These are phyloP conservation scores for Scheffersomyces segobiensis DNA, from an alignment of 1,139 yeast genomes.

Conservation along the genomic window DNA sequence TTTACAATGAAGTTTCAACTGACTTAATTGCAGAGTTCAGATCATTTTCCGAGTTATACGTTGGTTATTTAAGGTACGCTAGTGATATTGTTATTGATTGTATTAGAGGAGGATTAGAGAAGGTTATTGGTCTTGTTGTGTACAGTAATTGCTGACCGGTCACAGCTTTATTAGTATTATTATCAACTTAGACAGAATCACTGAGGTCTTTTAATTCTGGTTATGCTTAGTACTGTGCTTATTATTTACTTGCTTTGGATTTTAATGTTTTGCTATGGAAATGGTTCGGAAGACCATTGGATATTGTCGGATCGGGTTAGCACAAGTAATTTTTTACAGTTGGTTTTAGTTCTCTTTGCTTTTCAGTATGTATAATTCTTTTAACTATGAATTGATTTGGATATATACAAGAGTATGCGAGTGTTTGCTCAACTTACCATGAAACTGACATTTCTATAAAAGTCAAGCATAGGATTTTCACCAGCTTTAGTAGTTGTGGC, in stretches of 20 bases:
- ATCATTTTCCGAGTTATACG: conserved; percentile 1
- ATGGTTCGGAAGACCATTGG: neutral
- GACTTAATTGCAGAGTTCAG: neutral
- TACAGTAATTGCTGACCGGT: neutral
- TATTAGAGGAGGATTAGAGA: conserved; percentile 29
- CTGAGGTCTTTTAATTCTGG: neutral
- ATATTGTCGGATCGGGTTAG: neutral
- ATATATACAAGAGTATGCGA: neutral
- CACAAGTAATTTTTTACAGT: neutral
- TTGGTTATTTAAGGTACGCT: conserved; percentile 9
- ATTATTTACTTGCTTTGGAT: neutral
- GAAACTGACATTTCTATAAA: conserved; percentile 77
- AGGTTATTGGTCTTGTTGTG: conserved; percentile 14
- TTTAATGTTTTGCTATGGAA: neutral
- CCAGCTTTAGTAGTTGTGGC: conserved; percentile 73
- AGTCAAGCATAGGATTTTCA: conserved; percentile 84
- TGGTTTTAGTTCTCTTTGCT: neutral
- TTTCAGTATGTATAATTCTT: neutral
- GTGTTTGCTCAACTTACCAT: conserved; percentile 45
- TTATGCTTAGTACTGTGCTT: neutral
- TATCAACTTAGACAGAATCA: neutral
- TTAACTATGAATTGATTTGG: neutral
- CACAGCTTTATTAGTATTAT: neutral
- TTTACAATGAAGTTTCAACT: neutral
- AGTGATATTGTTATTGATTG: conserved; percentile 25